Conservation (phyloP, 768 basidiomycete genomes). For the Mycena rebaudengoi region DNA sequence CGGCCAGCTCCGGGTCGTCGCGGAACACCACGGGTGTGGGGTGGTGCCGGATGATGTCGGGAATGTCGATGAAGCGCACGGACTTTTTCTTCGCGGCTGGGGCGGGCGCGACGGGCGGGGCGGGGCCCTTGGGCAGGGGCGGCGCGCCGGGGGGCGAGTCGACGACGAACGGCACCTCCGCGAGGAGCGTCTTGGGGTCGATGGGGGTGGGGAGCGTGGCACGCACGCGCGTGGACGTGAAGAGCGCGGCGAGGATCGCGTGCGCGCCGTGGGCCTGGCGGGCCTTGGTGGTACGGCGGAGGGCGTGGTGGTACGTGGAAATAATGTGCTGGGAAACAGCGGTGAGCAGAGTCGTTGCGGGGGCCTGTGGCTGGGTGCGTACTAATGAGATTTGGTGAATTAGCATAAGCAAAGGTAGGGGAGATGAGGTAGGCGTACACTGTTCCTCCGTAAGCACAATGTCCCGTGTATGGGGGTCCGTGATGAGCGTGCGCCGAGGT, state of each 20-base stretch:
- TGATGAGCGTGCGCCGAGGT: neutral
- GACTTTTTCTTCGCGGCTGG: too few species aligned
- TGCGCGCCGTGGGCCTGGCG: neutral
- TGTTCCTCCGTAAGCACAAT: constrained; percentile 4
- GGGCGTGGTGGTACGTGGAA: neutral
- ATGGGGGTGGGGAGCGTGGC: neutral
- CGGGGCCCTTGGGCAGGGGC: constrained; percentile 12
- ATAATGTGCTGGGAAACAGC: neutral
- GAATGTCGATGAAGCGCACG: too few species aligned
- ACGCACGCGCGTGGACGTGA: neutral
- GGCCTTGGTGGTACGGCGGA: constrained; percentile 7
- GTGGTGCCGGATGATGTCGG: too few species aligned
- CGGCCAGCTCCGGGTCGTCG: too few species aligned
- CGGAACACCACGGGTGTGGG: too few species aligned
- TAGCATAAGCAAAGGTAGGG: neutral
- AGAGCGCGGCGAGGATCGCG: constrained; percentile 5
- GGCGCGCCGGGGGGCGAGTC: constrained; percentile 4
- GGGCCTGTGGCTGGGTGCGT: neutral
- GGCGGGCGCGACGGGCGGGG: constrained; percentile 6
- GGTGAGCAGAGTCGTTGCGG: neutral
- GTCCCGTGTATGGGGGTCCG: neutral
- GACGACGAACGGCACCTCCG: neutral
- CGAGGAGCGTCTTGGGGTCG: constrained; percentile 1
- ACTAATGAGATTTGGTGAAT: neutral
- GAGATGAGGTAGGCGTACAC: neutral